A percentile compares a stretch with the other conserved stretches of the same genome.
Conservation (phyloP, 257 asterid genomes). For the Capsicum chinense region DNA sequence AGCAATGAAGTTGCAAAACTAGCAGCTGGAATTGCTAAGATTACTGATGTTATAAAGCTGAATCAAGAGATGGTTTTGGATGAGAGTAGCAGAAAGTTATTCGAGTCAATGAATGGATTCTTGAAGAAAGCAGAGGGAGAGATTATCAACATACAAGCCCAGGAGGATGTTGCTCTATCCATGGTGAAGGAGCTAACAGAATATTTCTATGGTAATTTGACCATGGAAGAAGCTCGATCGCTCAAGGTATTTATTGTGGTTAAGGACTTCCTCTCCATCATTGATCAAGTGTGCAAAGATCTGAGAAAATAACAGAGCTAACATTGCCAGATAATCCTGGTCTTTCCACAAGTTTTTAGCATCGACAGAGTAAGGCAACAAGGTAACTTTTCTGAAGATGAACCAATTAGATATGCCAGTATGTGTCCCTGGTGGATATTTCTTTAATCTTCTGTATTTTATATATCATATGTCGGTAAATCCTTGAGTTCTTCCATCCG, state of each 20-base stretch:
- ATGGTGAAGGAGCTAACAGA: slow-evolving; percentile 76
- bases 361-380: neutral
- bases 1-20: slow-evolving; percentile 56
- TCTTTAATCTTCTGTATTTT: neutral
- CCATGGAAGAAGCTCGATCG: slow-evolving; percentile 75
- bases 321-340: slow-evolving; percentile 39
- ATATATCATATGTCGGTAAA: neutral
- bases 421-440: neutral
- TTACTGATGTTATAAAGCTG: slow-evolving; percentile 52
- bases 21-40: slow-evolving; percentile 54
- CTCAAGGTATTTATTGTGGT: slow-evolving; percentile 68
- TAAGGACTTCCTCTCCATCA: slow-evolving; percentile 64
- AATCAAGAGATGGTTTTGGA: slow-evolving; percentile 42
- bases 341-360: slow-evolving; percentile 28
- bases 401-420: slow-evolving; percentile 32
- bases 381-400: neutral
- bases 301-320: slow-evolving; percentile 63
- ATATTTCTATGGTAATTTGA: slow-evolving; percentile 76
- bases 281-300: slow-evolving; percentile 80
- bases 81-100: slow-evolving; percentile 44
- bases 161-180: slow-evolving; percentile 67
- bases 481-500: neutral
- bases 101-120: slow-evolving; percentile 54
- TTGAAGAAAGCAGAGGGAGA: slow-evolving; percentile 59
- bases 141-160: slow-evolving; percentile 55